phyloP scores from a whole-genome alignment of 306 rosid species.

The Hylodesmum podocarpum region DNA sequence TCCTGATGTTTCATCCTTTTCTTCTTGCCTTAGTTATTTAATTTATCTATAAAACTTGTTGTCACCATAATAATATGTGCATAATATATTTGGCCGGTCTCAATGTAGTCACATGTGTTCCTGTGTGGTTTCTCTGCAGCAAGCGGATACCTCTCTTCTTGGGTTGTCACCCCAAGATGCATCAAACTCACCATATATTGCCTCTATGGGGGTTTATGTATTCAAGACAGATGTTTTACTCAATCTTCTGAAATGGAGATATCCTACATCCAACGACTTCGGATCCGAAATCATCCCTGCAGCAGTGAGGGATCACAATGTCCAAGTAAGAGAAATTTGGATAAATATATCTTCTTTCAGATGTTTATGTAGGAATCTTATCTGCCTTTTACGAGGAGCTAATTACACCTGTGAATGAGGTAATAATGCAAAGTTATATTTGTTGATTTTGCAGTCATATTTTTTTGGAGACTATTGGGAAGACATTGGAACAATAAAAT shows the following conservation, averaged over 20 bases:
- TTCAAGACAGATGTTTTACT: slow-evolving; percentile 76
- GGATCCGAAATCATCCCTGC: slow-evolving; percentile 97
- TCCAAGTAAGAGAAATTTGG: slow-evolving; percentile 63
- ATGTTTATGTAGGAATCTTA: background rate
- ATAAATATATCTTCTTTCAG: background rate
- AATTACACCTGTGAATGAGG: background rate
- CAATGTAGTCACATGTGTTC: background rate
- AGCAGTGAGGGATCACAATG: slow-evolving; percentile 67
- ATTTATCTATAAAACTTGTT: background rate
- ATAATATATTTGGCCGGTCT: background rate
- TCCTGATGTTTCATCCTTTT: background rate
- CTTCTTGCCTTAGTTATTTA: background rate
- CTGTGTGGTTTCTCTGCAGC: slow-evolving; percentile 54
- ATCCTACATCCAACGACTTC: slow-evolving; percentile 83
- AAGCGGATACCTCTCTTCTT: slow-evolving; percentile 64
- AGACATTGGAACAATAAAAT: slow-evolving; percentile 85
- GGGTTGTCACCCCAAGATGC: slow-evolving; percentile 80
- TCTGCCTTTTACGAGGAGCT: background rate
- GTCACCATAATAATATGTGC: background rate
- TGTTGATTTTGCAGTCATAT: slow-evolving; percentile 59
- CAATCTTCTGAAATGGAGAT: slow-evolving; percentile 68
- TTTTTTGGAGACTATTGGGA: slow-evolving; percentile 92
- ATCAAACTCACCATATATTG: slow-evolving; percentile 62
- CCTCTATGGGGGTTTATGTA: slow-evolving; percentile 93
- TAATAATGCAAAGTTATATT: background rate